Percentiles rank a stretch among this genome's conserved stretches.
These are phyloP conservation scores for Lepidium aucheri DNA, from an alignment of 345 rosid species.

Conservation along the genomic window DNA sequence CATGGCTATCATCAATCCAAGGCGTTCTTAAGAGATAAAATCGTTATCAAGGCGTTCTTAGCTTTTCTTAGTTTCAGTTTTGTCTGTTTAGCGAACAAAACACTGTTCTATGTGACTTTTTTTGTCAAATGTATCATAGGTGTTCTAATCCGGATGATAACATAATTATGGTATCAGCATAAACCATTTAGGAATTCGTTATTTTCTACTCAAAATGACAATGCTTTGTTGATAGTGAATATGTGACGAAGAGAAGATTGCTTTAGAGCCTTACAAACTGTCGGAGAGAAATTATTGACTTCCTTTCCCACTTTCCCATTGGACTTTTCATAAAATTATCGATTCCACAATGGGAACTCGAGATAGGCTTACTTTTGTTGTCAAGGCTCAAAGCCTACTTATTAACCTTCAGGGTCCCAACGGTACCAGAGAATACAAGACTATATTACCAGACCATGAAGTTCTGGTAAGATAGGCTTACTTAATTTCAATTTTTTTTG, in stretches of 20 bases:
- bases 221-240: background rate
- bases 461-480: too few relatives aligned
- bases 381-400: too few relatives aligned
- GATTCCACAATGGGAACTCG: too few relatives aligned
- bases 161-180: background rate
- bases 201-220: background rate
- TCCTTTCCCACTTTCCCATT: too few relatives aligned
- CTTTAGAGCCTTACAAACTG: background rate
- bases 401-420: too few relatives aligned
- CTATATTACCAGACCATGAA: too few relatives aligned
- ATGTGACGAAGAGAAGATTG: background rate
- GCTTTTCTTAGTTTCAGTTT: background rate
- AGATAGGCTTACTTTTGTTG: too few relatives aligned
- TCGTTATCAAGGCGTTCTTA: background rate
- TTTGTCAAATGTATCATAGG: background rate
- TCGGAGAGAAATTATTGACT: too few relatives aligned
- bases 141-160: too few relatives aligned
- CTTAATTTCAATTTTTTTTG: too few relatives aligned
- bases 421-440: too few relatives aligned
- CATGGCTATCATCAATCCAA: slow-evolving; percentile 45
- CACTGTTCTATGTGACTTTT: background rate
- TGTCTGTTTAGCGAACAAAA: background rate
- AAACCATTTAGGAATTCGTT: background rate
- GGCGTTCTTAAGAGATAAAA: slow-evolving; percentile 20
- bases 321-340: too few relatives aligned